These are phyloP conservation scores for Fusarium beomiforme DNA, from an alignment of 2,329 filamentous ascomycete genomes.

Conservation along the genomic window DNA sequence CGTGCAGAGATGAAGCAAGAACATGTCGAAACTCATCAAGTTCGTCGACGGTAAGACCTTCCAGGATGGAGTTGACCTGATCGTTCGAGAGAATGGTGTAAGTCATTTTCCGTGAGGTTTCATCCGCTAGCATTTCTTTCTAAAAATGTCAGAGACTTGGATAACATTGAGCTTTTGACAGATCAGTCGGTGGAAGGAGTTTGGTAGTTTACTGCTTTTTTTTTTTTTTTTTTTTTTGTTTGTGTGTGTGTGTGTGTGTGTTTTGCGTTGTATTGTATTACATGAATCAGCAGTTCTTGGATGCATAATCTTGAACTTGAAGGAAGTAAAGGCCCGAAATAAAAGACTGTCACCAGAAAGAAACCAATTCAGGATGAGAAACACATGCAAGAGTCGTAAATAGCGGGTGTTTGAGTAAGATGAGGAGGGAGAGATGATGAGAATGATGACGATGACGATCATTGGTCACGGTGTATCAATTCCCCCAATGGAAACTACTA, in stretches of 20 bases:
- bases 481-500: neutral
- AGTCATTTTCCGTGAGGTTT: conserved; percentile 55
- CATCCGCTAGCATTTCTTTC: neutral
- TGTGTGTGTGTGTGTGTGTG: too few species aligned
- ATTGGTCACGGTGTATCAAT: neutral
- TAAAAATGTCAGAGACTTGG: neutral
- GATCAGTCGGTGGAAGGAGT: neutral
- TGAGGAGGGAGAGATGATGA: neutral
- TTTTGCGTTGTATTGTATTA: neutral
- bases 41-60: conserved; percentile 62
- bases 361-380: neutral
- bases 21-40: conserved; percentile 61
- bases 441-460: conserved; percentile 8
- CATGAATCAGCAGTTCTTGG: neutral
- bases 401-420: neutral
- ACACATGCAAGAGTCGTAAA: neutral
- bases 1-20: conserved; percentile 64
- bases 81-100: conserved; percentile 68
- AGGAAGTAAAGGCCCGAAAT: conserved; percentile 17
- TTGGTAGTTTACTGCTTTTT: neutral
- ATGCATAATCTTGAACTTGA: neutral
- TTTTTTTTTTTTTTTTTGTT: too few species aligned
- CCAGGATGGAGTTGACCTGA: conserved; percentile 64
- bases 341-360: too few species aligned
- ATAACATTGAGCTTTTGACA: neutral